Conservation (phyloP, 2,329 filamentous ascomycete genomes). For the Dichotomopilus funicola region DNA sequence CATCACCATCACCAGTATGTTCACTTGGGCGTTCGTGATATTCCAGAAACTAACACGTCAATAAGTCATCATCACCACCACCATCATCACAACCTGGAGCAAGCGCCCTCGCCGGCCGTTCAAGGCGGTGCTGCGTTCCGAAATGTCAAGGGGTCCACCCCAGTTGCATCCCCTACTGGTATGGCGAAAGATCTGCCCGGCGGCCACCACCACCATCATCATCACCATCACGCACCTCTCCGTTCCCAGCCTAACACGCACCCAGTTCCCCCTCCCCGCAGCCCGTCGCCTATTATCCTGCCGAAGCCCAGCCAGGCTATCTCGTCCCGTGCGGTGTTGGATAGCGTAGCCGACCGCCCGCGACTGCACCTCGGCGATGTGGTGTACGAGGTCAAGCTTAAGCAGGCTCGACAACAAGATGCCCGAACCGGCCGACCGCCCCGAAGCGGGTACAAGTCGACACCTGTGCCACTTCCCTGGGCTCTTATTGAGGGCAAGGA, state of each 20-base stretch:
- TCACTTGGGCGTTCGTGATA: slow-evolving; percentile 19
- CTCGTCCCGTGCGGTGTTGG: slow-evolving; percentile 62
- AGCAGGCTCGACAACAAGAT: slow-evolving; percentile 43
- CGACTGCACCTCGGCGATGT: slow-evolving; percentile 79
- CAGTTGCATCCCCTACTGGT: slow-evolving; percentile 39
- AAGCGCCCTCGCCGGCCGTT: slow-evolving; percentile 37
- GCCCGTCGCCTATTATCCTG: slow-evolving; percentile 39
- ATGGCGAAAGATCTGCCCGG: slow-evolving; percentile 32
- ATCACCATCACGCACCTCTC: slow-evolving; percentile 45
- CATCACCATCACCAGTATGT: slow-evolving; percentile 64
- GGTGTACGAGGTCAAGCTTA: slow-evolving; percentile 67
- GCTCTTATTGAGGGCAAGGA: slow-evolving; percentile 67
- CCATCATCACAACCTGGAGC: slow-evolving; percentile 39
- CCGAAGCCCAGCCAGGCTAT: slow-evolving; percentile 61
- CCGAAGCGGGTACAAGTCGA: slow-evolving; percentile 36
- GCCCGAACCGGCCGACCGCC: slow-evolving; percentile 43
- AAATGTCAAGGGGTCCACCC: slow-evolving; percentile 40
- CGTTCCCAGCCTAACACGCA: slow-evolving; percentile 25
- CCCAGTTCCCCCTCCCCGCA: slow-evolving; percentile 28
- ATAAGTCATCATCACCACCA: slow-evolving; percentile 51
- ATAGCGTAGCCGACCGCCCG: slow-evolving; percentile 62
- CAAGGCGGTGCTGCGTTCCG: slow-evolving; percentile 42
- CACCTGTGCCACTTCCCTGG: slow-evolving; percentile 66
- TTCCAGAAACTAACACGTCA: slow-evolving; percentile 17
- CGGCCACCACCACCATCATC: slow-evolving; percentile 38